Evolutionary conservation across 352 stramenopile genomes (phyloP).

Genomic region (Aphanomyces euteiches): DNA sequence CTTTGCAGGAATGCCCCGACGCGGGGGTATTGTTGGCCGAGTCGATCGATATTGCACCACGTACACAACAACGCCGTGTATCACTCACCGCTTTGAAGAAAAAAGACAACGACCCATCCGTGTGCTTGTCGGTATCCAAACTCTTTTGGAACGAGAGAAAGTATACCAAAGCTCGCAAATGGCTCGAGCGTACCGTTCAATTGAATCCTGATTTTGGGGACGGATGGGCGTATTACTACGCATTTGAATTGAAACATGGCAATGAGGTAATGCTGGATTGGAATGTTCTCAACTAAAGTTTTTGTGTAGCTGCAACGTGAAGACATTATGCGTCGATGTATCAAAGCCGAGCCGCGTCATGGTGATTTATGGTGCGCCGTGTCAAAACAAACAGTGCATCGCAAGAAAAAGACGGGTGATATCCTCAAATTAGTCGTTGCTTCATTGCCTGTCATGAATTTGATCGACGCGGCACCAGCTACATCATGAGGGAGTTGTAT

Average conservation of each 20-base stretch:
- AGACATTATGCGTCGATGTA: conserved; percentile 83
- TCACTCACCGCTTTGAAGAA: conserved; percentile 95
- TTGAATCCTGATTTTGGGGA: conserved; percentile 96
- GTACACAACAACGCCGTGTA: conserved; percentile 94
- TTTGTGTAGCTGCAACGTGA: conserved; percentile 51
- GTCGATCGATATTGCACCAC: conserved; percentile 92
- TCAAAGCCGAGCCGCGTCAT: conserved; percentile 91
- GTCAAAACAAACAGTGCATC: conserved; percentile 91
- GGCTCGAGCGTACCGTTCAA: conserved; percentile 95
- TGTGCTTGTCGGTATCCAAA: conserved; percentile 95
- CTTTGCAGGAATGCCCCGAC: conserved; percentile 95
- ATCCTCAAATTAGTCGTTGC: conserved; percentile 76
- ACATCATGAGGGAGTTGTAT: too few relatives aligned
- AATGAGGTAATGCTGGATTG: conserved; percentile 37
- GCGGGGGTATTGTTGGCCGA: conserved; percentile 94
- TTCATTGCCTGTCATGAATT: conserved; percentile 44
- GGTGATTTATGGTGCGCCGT: conserved; percentile 93
- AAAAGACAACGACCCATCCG: conserved; percentile 95
- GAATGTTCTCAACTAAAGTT: background rate
- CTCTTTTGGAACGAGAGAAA: conserved; percentile 97
- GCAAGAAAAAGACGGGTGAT: conserved; percentile 66
- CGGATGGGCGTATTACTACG: conserved; percentile 96
- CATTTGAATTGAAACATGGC: conserved; percentile 94
- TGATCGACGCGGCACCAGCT: background rate
- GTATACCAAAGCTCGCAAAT: conserved; percentile 95